phyloP scores from a whole-genome alignment of 1,284 basidiomycete species.

The Fistulina hepatica region DNA sequence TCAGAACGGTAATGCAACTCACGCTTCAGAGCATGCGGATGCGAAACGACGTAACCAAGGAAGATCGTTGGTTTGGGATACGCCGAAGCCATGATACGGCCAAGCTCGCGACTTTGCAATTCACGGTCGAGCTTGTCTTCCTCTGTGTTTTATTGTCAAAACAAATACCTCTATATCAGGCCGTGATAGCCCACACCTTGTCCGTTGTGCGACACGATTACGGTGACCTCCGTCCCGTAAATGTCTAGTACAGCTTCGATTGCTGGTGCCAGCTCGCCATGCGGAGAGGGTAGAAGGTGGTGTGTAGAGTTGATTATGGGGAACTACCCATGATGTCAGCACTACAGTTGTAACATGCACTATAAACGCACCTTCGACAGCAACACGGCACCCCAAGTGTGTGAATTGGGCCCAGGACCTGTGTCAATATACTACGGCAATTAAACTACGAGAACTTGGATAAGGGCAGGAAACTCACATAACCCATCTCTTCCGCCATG shows the following conservation, averaged over 20 bases:
- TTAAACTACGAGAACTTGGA: no score
- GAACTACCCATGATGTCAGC: constrained; percentile 38
- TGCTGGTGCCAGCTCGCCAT: constrained; percentile 85
- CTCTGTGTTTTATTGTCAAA: constrained; percentile 35
- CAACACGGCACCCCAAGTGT: constrained; percentile 86
- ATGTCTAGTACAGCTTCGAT: constrained; percentile 84
- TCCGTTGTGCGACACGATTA: constrained; percentile 86
- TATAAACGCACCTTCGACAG: constrained; percentile 55
- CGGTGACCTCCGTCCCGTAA: constrained; percentile 71
- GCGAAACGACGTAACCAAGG: constrained; percentile 80
- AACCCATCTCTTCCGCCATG: constrained; percentile 71
- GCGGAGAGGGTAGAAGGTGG: constrained; percentile 82
- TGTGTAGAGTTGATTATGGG: constrained; percentile 87
- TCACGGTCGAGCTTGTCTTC: constrained; percentile 84
- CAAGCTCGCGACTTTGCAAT: constrained; percentile 77
- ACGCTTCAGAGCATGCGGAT: constrained; percentile 64
- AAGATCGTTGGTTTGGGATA: constrained; percentile 78
- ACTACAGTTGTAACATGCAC: background rate
- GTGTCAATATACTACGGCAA: constrained; percentile 73
- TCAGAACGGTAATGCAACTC: constrained; percentile 18
- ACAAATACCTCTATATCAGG: constrained; percentile 8
- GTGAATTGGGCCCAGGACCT: constrained; percentile 80
- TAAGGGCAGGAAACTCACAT: constrained; percentile 37
- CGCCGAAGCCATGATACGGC: constrained; percentile 63
- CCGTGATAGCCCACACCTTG: constrained; percentile 45